Percentiles rank a stretch among this genome's conserved stretches.
Evolutionary conservation across 129 eudicot genomes (phyloP).

Genomic region (Helichrysum umbraculigerum): DNA sequence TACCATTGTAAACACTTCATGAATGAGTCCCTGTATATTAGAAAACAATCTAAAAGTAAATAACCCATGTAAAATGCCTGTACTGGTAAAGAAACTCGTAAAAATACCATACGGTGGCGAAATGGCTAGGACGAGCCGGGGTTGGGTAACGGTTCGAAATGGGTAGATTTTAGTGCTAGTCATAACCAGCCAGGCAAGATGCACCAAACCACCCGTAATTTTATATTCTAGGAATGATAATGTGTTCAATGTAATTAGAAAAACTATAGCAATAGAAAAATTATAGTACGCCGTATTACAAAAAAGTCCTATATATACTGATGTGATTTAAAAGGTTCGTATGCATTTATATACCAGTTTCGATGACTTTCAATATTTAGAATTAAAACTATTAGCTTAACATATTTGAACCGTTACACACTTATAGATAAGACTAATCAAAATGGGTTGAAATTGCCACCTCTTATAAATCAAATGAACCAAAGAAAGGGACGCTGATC

Average conservation of each 20-base stretch:
- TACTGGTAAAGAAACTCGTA: not conserved
- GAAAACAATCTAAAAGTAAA: slow-evolving; percentile 2
- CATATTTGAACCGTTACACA: not conserved
- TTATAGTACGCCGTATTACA: too few relatives aligned
- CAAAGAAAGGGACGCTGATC: not conserved
- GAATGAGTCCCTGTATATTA: slow-evolving; percentile 64
- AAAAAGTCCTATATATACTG: too few relatives aligned
- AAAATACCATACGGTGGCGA: not conserved
- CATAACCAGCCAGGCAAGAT: not conserved
- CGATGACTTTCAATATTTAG: not conserved
- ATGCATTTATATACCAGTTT: not conserved
- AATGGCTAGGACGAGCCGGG: not conserved
- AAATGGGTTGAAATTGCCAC: slow-evolving; percentile 3
- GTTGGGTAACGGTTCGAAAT: not conserved
- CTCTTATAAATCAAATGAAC: slow-evolving; percentile 1
- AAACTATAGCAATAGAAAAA: too few relatives aligned
- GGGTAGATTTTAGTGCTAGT: not conserved
- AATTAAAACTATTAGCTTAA: not conserved
- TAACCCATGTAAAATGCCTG: not conserved
- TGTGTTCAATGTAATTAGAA: not conserved
- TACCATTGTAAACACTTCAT: slow-evolving; percentile 66
- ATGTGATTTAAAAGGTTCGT: not conserved
- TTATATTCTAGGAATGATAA: too few relatives aligned
- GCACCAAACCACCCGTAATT: not conserved
- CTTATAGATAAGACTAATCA: not conserved